Percentiles rank a stretch among this genome's conserved stretches.
These are phyloP conservation scores for Citrus hindsii DNA, from an alignment of 345 rosid species.

Conservation along the genomic window DNA sequence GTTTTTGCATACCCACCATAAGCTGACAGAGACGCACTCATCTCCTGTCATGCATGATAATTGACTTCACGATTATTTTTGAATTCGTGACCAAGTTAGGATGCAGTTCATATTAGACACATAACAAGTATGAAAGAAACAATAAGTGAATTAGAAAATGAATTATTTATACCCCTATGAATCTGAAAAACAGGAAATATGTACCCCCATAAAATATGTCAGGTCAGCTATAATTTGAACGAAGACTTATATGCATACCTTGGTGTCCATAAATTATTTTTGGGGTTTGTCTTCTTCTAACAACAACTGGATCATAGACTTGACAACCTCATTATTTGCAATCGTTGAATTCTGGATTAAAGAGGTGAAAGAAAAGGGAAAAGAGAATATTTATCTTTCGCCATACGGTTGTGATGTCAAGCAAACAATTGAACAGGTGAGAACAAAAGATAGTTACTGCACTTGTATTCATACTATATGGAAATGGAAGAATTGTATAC, in stretches of 20 bases:
- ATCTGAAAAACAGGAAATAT: no score
- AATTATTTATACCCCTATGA: neutral
- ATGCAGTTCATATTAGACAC: neutral
- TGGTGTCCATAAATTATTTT: conserved; percentile 6
- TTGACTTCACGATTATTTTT: neutral
- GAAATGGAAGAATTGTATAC: neutral
- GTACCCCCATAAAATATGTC: neutral
- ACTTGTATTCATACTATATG: neutral
- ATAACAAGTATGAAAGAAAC: neutral
- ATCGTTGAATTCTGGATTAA: conserved; percentile 48
- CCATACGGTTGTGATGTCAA: neutral
- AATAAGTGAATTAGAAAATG: neutral
- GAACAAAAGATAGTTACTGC: neutral
- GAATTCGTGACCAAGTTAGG: neutral
- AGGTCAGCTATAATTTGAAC: neutral
- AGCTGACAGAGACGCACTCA: neutral
- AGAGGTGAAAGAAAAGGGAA: neutral
- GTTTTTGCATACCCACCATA: neutral
- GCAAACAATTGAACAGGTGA: neutral
- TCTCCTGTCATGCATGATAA: neutral
- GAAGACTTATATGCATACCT: neutral
- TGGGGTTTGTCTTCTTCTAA: conserved; percentile 65
- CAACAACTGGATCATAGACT: conserved; percentile 66
- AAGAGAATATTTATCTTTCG: neutral
- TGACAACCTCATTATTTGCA: conserved; percentile 69